Conservation (phyloP, 2,329 filamentous ascomycete species). For the Fusarium acutatum region DNA sequence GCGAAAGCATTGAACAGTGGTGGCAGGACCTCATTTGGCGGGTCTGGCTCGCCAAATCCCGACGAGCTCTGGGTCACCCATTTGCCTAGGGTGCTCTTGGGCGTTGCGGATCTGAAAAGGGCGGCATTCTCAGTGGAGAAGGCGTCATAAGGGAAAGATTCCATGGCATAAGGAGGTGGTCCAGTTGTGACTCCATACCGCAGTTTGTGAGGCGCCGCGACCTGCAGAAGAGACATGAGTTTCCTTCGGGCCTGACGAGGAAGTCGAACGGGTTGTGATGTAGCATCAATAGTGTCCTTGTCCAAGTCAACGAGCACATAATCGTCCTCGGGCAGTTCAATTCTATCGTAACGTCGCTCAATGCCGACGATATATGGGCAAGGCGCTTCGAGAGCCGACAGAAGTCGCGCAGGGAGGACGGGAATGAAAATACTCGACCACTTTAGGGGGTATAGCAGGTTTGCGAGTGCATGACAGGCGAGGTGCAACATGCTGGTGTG, state of each 20-base stretch:
- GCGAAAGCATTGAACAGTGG: conserved; percentile 93
- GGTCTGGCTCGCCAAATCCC: conserved; percentile 77
- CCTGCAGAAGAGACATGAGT: conserved; percentile 84
- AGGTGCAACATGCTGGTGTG: conserved; percentile 97
- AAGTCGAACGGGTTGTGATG: conserved; percentile 77
- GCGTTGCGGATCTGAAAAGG: conserved; percentile 77
- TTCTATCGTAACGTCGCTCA: conserved; percentile 86
- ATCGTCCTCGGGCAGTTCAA: conserved; percentile 91
- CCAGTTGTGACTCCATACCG: conserved; percentile 87
- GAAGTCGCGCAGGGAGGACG: conserved; percentile 83
- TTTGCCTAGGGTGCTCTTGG: conserved; percentile 78
- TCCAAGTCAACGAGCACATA: conserved; percentile 96
- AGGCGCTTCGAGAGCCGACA: conserved; percentile 91
- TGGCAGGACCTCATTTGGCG: conserved; percentile 59
- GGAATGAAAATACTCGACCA: conserved; percentile 97
- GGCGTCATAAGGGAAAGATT: conserved; percentile 89
- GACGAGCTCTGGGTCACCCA: conserved; percentile 91
- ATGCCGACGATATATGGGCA: conserved; percentile 98
- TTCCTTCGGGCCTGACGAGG: conserved; percentile 92
- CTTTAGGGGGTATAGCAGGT: conserved; percentile 86
- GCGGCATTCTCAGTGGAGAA: conserved; percentile 88
- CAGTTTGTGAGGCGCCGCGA: conserved; percentile 89
- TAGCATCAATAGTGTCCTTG: conserved; percentile 87
- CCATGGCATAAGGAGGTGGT: conserved; percentile 90
- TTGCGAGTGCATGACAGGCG: conserved; percentile 85